phyloP scores from a whole-genome alignment of 2,329 filamentous ascomycete genomes.

The Neopestalotiopsis clavispora region DNA sequence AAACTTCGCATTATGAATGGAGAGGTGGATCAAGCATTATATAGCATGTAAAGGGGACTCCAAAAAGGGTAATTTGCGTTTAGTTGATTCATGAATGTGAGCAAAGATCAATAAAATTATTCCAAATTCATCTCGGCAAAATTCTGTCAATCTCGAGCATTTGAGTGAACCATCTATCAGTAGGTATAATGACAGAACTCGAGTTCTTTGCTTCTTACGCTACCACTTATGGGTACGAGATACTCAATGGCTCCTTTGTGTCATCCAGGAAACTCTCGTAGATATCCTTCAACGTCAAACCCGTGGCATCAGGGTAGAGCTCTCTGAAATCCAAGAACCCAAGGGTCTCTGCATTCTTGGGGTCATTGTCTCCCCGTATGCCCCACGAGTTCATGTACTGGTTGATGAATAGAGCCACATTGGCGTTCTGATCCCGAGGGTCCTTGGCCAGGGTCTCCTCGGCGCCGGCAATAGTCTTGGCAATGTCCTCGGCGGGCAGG shows the following conservation, averaged over 20 bases:
- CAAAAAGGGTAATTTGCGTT: neutral
- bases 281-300: conserved; percentile 27
- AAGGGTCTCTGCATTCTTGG: conserved; percentile 56
- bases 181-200: neutral
- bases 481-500: conserved; percentile 19
- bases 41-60: neutral
- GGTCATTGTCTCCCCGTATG: conserved; percentile 55
- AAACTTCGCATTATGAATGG: neutral
- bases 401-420: neutral
- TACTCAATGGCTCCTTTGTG: neutral
- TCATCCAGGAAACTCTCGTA: conserved; percentile 10
- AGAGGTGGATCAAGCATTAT: neutral
- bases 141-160: no score
- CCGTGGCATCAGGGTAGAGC: conserved; percentile 56
- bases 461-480: neutral
- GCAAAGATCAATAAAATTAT: no score
- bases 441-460: conserved; percentile 9
- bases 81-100: neutral
- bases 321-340: conserved; percentile 57
- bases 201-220: neutral
- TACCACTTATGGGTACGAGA: neutral
- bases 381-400: conserved; percentile 10
- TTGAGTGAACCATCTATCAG: neutral
- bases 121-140: no score
- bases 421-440: conserved; percentile 13